These are phyloP conservation scores for Penicillium rolfsii DNA, from an alignment of 2,329 filamentous ascomycete species.

Conservation along the genomic window DNA sequence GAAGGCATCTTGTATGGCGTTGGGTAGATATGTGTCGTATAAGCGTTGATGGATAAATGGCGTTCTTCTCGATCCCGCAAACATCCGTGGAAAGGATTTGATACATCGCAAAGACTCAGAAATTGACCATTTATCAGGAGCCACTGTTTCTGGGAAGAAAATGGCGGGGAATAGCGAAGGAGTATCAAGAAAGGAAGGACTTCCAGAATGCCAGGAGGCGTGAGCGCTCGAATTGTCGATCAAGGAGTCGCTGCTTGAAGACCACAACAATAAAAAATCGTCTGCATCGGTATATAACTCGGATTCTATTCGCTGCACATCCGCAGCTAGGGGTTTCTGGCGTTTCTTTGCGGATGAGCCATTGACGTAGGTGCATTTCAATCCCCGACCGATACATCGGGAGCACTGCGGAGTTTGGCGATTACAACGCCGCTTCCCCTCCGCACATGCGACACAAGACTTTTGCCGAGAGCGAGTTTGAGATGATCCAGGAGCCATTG, in stretches of 20 bases:
- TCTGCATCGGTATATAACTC: not conserved
- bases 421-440: conserved; percentile 21
- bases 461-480: conserved; percentile 18
- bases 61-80: conserved; percentile 9
- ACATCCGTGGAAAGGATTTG: conserved; percentile 12
- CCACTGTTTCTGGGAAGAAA: conserved; percentile 8
- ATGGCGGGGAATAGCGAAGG: conserved; percentile 1
- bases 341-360: not conserved
- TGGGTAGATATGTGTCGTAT: conserved; percentile 18
- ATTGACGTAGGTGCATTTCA: conserved; percentile 17
- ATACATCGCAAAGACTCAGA: conserved; percentile 6
- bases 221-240: not conserved
- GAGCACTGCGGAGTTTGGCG: conserved; percentile 23
- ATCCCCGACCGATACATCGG: conserved; percentile 15
- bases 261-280: not conserved
- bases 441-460: conserved; percentile 19
- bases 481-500: conserved; percentile 7
- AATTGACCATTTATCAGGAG: conserved; percentile 15
- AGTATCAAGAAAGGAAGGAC: not conserved
- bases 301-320: conserved; percentile 1
- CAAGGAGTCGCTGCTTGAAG: not conserved
- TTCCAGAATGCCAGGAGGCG: conserved; percentile 5
- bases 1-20: conserved; percentile 21
- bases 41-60: conserved; percentile 20
- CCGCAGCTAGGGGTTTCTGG: not conserved